Conservation (phyloP, 805 yeast genomes). For the Lachancea waltii region DNA sequence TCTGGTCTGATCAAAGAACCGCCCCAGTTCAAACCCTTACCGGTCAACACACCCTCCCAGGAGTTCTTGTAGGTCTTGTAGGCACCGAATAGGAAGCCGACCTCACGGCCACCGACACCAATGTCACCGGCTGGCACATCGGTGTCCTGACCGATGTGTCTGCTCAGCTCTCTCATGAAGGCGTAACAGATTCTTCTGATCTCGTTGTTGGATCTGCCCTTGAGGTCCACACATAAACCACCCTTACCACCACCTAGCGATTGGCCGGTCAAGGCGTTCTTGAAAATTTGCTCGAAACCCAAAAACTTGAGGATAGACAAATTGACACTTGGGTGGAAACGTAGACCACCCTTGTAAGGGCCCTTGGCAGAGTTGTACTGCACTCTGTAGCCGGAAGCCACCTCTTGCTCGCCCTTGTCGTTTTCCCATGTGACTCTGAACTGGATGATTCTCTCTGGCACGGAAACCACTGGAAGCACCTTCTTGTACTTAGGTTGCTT, state of each 20-base stretch:
- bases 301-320: slow-evolving; percentile 90
- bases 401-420: slow-evolving; percentile 85
- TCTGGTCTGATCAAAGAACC: slow-evolving; percentile 98
- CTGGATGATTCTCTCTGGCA: slow-evolving; percentile 94
- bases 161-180: slow-evolving; percentile 90
- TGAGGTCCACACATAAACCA: slow-evolving; percentile 97
- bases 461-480: slow-evolving; percentile 82
- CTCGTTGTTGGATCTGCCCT: slow-evolving; percentile 87
- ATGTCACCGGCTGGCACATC: slow-evolving; percentile 99
- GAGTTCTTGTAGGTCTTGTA: slow-evolving; percentile 85
- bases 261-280: slow-evolving; percentile 95
- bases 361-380: slow-evolving; percentile 98
- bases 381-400: slow-evolving; percentile 96
- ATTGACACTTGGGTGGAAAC: slow-evolving; percentile 97
- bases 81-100: slow-evolving; percentile 94
- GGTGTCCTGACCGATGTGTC: slow-evolving; percentile 94
- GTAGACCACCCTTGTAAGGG: slow-evolving; percentile 98
- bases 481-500: slow-evolving; percentile 86
- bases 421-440: slow-evolving; percentile 98
- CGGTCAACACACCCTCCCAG: slow-evolving; percentile 96
- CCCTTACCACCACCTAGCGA: slow-evolving; percentile 99
- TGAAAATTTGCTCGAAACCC: slow-evolving; percentile 97
- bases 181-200: slow-evolving; percentile 95
- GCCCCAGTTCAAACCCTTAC: slow-evolving; percentile 98
- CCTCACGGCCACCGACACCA: slow-evolving; percentile 93